Base-by-base conservation (phyloP, 192 early-diverging fungal genomes). In the Entomortierella lignicola region DNA sequence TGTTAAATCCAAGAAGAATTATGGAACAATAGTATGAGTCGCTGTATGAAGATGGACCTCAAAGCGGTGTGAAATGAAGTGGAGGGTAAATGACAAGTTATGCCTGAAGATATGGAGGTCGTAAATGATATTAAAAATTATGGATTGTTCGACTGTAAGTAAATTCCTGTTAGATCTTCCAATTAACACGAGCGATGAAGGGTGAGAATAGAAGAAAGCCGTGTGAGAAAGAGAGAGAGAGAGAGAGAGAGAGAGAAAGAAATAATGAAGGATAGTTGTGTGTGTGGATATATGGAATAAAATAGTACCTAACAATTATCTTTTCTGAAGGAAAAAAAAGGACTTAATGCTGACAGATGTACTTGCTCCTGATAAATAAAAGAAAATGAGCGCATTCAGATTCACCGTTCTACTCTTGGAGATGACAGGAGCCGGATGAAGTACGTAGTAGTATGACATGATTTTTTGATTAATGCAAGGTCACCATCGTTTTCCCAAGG, bases 91-190 rank as follows among this genome's bases (percentile, higher is more conserved):
- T 20, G 64, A 43, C 18, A n/a, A 15, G 29, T 20, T 17, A n/a
- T n/a, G 64, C 21, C 25, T n/a, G 44, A 47, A 20, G 32, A 29
- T 34, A 25, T 13, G 30, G 34, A 25, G 20, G 31, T 15, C 21
- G 51, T 17, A n/a, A n/a, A 20, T 54, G 32, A n/a, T 54, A 39
- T 34, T n/a, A 26, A 41, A 26, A 41, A 32, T 39, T 10, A 26
- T 34, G 50, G 50, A 59, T 7, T 58, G 56, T 5, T 13, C 10
- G 31, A 58, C 20, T 52, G 6, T 54, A 54, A 27, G 50, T 25
- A 30, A 18, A 59, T 61, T 61, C 60, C 18, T 44, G 26, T 48
- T 48, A n/a, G n/a, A n/a, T 61, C 60, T 61, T 48, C 60, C 8
- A 41, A 61, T 30, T 26, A 20, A 44, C 30, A 42, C 12, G 58